phyloP scores from a whole-genome alignment of 306 rosid species.

The Carpinus viminea region DNA sequence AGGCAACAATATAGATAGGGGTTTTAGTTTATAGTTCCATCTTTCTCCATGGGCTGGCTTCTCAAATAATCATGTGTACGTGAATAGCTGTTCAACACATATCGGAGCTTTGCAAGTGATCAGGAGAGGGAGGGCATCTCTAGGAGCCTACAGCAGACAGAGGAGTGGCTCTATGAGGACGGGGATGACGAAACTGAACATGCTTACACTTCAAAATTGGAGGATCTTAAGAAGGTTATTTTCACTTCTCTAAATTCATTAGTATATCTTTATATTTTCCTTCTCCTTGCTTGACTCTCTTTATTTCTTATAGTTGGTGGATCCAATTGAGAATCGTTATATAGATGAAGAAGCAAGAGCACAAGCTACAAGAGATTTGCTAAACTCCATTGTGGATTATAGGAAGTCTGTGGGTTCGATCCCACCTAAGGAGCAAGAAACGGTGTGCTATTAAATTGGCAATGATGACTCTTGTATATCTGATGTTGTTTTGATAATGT shows the following conservation, averaged over 20 bases:
- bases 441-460: conserved; percentile 25
- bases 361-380: conserved; percentile 49
- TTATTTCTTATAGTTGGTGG: conserved; percentile 54
- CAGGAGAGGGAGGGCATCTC: conserved; percentile 70
- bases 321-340: conserved; percentile 69
- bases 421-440: conserved; percentile 38
- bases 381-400: conserved; percentile 42
- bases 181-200: conserved; percentile 84
- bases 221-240: conserved; percentile 72
- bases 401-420: conserved; percentile 39
- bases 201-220: conserved; percentile 72
- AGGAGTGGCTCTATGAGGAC: conserved; percentile 91
- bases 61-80: conserved; percentile 32
- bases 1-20: conserved; percentile 17
- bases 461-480: not conserved
- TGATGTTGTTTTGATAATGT: conserved; percentile 3
- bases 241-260: conserved; percentile 23
- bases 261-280: conserved; percentile 10
- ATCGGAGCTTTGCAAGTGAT: conserved; percentile 77
- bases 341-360: conserved; percentile 70
- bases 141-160: conserved; percentile 77
- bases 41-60: conserved; percentile 17
- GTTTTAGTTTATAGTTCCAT: conserved; percentile 21
- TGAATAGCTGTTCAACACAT: conserved; percentile 77
- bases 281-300: conserved; percentile 21